phyloP scores from a whole-genome alignment of 2,329 filamentous ascomycete genomes.

The Didymella keratinophila region DNA sequence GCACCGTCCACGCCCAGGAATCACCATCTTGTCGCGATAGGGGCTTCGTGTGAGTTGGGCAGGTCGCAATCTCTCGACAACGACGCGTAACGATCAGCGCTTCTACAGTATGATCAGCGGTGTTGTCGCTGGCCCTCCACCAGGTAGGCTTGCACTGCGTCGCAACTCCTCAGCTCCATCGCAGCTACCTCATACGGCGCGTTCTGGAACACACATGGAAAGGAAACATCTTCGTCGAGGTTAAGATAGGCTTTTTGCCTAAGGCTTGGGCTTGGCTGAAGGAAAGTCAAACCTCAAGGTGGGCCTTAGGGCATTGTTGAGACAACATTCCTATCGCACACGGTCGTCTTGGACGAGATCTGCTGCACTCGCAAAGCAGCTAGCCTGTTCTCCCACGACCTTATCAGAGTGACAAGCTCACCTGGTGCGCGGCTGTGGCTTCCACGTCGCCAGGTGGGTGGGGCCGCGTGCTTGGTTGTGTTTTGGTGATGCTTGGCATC shows the following conservation, averaged over 20 bases:
- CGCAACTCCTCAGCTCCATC: slow-evolving; percentile 5
- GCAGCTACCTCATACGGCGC: slow-evolving; percentile 1
- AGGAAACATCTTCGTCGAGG: slow-evolving; percentile 16
- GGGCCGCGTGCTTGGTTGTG: slow-evolving; percentile 29
- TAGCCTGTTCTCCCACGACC: slow-evolving; percentile 23
- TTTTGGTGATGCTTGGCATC: slow-evolving; percentile 46
- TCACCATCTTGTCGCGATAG: slow-evolving; percentile 5
- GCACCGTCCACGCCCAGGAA: slow-evolving; percentile 10
- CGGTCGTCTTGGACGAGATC: slow-evolving; percentile 22
- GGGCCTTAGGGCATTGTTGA: slow-evolving; percentile 32
- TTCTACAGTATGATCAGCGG: slow-evolving; percentile 4
- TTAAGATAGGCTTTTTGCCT: slow-evolving; percentile 34
- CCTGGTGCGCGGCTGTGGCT: slow-evolving; percentile 31
- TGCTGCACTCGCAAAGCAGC: slow-evolving; percentile 26
- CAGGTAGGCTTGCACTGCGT: slow-evolving; percentile 2
- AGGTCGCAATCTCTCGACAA: slow-evolving; percentile 16
- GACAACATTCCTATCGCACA: slow-evolving; percentile 26
- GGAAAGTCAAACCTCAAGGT: slow-evolving; percentile 33
- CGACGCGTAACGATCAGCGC: slow-evolving; percentile 15
- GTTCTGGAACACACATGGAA: slow-evolving; percentile 12
- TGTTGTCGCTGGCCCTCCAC: slow-evolving; percentile 7
- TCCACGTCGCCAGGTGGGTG: slow-evolving; percentile 37
- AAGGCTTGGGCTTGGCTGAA: slow-evolving; percentile 33
- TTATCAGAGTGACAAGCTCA: slow-evolving; percentile 27
- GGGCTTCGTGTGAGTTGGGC: slow-evolving; percentile 7